phyloP scores from a whole-genome alignment of 2,329 filamentous ascomycete genomes.

The Metarhizium sp. region DNA sequence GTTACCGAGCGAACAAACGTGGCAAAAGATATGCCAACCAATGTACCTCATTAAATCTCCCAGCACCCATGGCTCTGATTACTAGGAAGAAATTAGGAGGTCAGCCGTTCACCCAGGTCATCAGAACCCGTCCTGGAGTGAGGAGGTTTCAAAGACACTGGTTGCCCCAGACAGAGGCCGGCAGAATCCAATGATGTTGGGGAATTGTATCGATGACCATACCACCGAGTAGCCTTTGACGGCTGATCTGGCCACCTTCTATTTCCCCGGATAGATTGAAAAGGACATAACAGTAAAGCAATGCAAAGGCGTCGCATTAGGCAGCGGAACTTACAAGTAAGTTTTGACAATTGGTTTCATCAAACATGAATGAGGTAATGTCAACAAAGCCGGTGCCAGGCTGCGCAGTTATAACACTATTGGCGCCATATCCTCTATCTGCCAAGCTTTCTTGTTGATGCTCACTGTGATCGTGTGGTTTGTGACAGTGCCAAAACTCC shows the following conservation, averaged over 20 bases:
- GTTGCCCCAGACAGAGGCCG: constrained; percentile 16
- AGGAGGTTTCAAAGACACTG: constrained; percentile 26
- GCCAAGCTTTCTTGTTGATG: constrained; percentile 39
- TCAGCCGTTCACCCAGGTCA: constrained; percentile 18
- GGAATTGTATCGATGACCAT: constrained; percentile 61
- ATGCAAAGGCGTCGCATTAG: constrained; percentile 6
- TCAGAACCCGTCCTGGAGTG: constrained; percentile 30
- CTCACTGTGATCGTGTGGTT: constrained; percentile 55
- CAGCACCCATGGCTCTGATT: constrained; percentile 38
- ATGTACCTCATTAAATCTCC: constrained; percentile 44
- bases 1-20: not conserved
- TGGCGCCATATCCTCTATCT: constrained; percentile 74
- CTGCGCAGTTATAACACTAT: constrained; percentile 60
- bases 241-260: constrained; percentile 55
- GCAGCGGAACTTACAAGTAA: constrained; percentile 24
- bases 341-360: constrained; percentile 52
- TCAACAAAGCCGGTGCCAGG: constrained; percentile 69
- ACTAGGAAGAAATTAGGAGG: constrained; percentile 34
- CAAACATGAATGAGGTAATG: constrained; percentile 64
- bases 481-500: constrained; percentile 99
- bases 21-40: not conserved
- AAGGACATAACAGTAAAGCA: not conserved
- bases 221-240: constrained; percentile 36
- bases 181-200: constrained; percentile 40
- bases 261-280: constrained; percentile 25